Evolutionary conservation across 192 early-diverging fungal genomes (phyloP), one percentile per base, ranked within the genome.

Genomic region (Haplosporangium gracile): DNA sequence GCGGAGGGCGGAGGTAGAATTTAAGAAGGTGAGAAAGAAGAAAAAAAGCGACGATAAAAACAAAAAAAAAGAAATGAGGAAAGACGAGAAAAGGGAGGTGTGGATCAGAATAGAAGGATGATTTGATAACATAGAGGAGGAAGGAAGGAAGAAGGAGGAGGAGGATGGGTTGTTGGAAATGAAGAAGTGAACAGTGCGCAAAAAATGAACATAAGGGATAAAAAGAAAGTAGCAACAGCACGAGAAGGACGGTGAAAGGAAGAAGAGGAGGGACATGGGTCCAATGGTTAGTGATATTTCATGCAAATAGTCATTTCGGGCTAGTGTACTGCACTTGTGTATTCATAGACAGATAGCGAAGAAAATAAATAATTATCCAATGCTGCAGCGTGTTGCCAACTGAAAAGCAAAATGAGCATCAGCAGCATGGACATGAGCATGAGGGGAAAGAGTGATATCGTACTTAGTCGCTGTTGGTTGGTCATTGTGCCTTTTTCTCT

Each of bases 1-100:
- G 20, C 69, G 40, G 40, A 70, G 69, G 69, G 24, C 69, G 69
- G 69, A 70, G 69, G 69, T 38, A 70, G 69, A 40, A 70, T 38
- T 40, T 40, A 7, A 68, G 20, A 68, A 68, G 0, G 32, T 13
- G 26, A 16, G 38, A 70, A 70, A 65, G 60, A 65, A 15, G 32
- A 13, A 32, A 49, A 63, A 10, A 29, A 63, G 53, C 53, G 53
- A 55, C 53, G 32, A 65, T n/a, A 60, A 26, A 55, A 24, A 55
- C 36, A 24, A 55, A 24, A 4, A 7, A 24, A 26, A 4, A 7
- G 7, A 26, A 16, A 26, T 60, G 55, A 60, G n/a, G 60, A 10
- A 63, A 63, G n/a, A 26, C 24, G n/a, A 29, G 26, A 29, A 9
- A 11, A 29, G 11, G 13, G 60, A 65, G 60, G 60, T 65, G 26